Base-by-base conservation (phyloP, 2,329 filamentous ascomycete species). In the Diaporthe citri region DNA sequence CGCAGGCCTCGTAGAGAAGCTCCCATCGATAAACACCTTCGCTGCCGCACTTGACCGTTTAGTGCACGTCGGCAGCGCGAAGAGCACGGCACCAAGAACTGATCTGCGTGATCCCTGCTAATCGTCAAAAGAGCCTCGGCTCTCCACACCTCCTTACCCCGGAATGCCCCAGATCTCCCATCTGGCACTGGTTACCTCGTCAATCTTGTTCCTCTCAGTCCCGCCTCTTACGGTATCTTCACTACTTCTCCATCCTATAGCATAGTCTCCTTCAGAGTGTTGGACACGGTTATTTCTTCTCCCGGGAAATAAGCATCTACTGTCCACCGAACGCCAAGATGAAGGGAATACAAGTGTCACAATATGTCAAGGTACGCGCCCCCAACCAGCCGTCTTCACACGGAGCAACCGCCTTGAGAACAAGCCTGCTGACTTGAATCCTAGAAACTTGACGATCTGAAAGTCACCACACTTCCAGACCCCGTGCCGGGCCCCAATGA, bases 381-480 rank as follows among this genome's bases (percentile, higher is more conserved):
- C 2, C 5, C n/a, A 59, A 31, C 7, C n/a, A 6, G 39, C 41
- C 31, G 55, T 41, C n/a, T 17, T 22, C 7, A 48, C n/a, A n/a
- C 1, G 6, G 1, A 17, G 48, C 8, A 31, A 20, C 9, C 4
- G 4, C 17, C 28, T 15, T 52, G 9, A 13, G 1, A 12, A n/a
- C 15, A 31, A 22, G 22, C 8, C 22, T 39, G 31, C 51, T 62
- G 4, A 76, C 55, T 28, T 34, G 3, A 67, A 17, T 48, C 6
- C 25, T 76, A 97, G 94, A 92, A 92, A 46, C 95, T 96, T 2
- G 87, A 92, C 76, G 94, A 97, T 81, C 94, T 98, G 83, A 89
- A 87, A 76, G 93, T 97, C 78, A 89, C 91, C 25, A 88, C 91
- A 31, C 89, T 98, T 20, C 92, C 95, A 25, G 94, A 95, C 72